A percentile compares a stretch with the other conserved stretches of the same genome.
These are phyloP conservation scores for Scheffersomyces cryptocercus DNA, from an alignment of 1,139 yeast species.

Conservation along the genomic window DNA sequence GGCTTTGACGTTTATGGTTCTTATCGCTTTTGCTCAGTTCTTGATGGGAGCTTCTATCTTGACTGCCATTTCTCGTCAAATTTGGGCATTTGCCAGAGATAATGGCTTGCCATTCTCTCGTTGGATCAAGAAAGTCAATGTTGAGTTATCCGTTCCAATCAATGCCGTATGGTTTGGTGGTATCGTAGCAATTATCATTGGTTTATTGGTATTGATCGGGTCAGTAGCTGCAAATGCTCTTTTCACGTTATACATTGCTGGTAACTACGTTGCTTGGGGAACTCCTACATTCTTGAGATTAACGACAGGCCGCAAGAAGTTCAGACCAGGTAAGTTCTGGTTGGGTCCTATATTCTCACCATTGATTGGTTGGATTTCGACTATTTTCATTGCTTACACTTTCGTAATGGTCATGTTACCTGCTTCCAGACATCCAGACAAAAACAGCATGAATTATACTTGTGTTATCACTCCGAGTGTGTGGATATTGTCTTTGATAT, in stretches of 20 bases:
- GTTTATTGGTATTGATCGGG: slow-evolving; percentile 59
- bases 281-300: slow-evolving; percentile 54
- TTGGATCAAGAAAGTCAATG: slow-evolving; percentile 54
- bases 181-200: slow-evolving; percentile 47
- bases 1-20: slow-evolving; percentile 65
- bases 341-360: slow-evolving; percentile 52
- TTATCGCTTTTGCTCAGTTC: slow-evolving; percentile 62
- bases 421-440: slow-evolving; percentile 30
- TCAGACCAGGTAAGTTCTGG: slow-evolving; percentile 65
- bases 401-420: slow-evolving; percentile 53
- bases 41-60: slow-evolving; percentile 64
- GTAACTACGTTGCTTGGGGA: slow-evolving; percentile 62
- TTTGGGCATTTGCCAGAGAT: slow-evolving; percentile 56
- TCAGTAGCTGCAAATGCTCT: slow-evolving; percentile 62
- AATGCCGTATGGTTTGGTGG: slow-evolving; percentile 62
- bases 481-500: slow-evolving; percentile 42
- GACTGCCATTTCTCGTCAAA: slow-evolving; percentile 52
- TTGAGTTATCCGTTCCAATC: slow-evolving; percentile 54
- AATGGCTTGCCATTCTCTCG: slow-evolving; percentile 49
- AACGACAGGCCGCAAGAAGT: slow-evolving; percentile 46
- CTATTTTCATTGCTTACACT: slow-evolving; percentile 34
- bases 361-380: slow-evolving; percentile 40
- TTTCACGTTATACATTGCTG: slow-evolving; percentile 60
- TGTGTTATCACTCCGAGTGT: slow-evolving; percentile 51
- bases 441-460: slow-evolving; percentile 58